Base-by-base conservation (phyloP, 495 filamentous ascomycete genomes). In the Usnea hakonensis region DNA sequence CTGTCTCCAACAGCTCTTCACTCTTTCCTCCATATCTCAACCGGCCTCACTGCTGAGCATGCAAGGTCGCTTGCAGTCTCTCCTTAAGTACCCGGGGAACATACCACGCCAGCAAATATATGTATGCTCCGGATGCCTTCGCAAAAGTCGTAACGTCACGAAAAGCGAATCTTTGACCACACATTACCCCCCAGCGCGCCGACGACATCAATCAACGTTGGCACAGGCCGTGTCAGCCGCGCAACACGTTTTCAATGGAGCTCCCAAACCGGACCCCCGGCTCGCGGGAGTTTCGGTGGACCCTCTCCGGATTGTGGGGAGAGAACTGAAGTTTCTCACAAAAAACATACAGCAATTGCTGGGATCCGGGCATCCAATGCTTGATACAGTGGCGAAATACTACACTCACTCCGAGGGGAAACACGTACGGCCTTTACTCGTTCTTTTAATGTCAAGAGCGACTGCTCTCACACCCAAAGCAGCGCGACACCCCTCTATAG, bases 401-500 rank as follows among this genome's bases (percentile, higher is more conserved):
- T 98, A 98, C 71, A 96, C 94, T n/a, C 86, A 89, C 67, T 88
- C 88, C 57, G 91, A 97, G 74, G 94, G 94, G 57, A 98, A 98
- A 74, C 95, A 97, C 73, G 87, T 97, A 65, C 88, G 94, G 64
- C 94, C 94, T 5, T 82, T 97, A 71, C 85, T 98, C 56, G 90
- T 98, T 33, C 81, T 98, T 55, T 85, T 98, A 60, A 97, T 98
- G 94, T 92, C 92, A 43, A 85, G 90, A 68, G 94, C 94, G 0
- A 96, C 91, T 3, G 85, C 90, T 21, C 75, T 88, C 66, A 85
- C 87, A 60, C 88, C 93, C 40, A 92, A 89, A 72, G 75, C 74
- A 40, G 57, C 74, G 21, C 64, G 46, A n/a, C 64, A 72, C 4
- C 14, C 56, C 2, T 60, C 64, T 36, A 36, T 44, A 21, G 28